Percentiles rank a stretch among this genome's conserved stretches.
These are phyloP conservation scores for Leptographium procerum DNA, from an alignment of 2,329 filamentous ascomycete genomes.

Conservation along the genomic window DNA sequence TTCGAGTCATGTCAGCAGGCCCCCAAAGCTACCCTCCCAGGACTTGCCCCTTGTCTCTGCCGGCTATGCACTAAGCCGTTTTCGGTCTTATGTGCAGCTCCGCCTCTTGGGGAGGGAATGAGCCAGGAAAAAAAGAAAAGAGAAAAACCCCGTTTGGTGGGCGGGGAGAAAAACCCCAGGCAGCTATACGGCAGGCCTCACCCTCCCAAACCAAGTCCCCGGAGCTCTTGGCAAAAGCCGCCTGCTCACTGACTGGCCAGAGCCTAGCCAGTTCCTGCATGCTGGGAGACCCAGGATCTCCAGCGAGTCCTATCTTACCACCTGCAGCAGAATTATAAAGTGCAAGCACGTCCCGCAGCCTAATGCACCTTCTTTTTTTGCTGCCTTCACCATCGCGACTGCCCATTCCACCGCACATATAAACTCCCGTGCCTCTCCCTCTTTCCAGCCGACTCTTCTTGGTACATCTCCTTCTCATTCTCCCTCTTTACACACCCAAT, in stretches of 20 bases:
- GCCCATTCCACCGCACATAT: neutral
- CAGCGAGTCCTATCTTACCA: neutral
- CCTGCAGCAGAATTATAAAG: neutral
- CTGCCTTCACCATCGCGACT: neutral
- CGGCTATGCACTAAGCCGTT: neutral
- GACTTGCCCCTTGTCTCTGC: neutral
- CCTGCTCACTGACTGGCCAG: neutral
- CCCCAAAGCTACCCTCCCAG: neutral
- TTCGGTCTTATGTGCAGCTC: too few relatives aligned
- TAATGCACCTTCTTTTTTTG: neutral
- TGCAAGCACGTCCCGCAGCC: neutral
- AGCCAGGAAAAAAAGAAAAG: too few relatives aligned
- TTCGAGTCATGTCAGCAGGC: neutral
- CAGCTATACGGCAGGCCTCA: neutral
- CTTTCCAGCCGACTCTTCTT: neutral
- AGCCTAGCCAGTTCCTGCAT: neutral
- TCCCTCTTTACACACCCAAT: neutral
- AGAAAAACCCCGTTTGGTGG: neutral
- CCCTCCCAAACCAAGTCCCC: too few relatives aligned
- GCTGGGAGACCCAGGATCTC: neutral
- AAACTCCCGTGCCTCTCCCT: neutral
- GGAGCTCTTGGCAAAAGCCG: neutral
- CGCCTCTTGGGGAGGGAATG: too few relatives aligned
- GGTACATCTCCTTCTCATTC: neutral
- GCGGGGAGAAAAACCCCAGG: neutral